phyloP scores from a whole-genome alignment of 225 moss, liverwort and hornwort genomes.

The Pseudisothecium myosuroides region DNA sequence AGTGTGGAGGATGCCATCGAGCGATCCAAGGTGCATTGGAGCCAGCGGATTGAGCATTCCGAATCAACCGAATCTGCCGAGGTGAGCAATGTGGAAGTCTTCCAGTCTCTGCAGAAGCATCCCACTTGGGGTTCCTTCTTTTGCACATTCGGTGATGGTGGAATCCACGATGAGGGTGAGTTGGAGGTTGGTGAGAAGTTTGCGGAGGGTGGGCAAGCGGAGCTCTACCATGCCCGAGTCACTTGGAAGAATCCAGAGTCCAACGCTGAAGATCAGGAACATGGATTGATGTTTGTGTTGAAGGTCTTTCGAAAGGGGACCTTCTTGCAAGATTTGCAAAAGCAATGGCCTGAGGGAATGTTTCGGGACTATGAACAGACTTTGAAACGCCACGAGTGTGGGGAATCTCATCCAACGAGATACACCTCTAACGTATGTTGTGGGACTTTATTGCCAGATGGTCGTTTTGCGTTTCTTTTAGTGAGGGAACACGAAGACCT shows the following conservation, averaged over 20 bases:
- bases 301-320: background rate
- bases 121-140: background rate
- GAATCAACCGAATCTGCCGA: background rate
- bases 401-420: background rate
- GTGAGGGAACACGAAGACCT: background rate
- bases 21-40: background rate
- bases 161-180: background rate
- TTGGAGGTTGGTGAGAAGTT: background rate
- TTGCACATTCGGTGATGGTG: background rate
- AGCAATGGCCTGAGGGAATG: background rate
- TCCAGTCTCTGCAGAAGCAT: background rate
- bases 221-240: background rate
- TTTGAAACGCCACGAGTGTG: accelerated
- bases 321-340: background rate
- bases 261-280: accelerated
- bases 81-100: background rate
- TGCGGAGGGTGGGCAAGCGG: background rate
- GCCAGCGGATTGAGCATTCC: background rate
- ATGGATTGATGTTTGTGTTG: background rate
- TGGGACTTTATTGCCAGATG: background rate
- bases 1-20: background rate
- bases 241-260: background rate
- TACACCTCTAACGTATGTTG: background rate
- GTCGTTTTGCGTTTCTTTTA: background rate
- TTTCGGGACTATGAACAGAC: accelerated